phyloP scores from a whole-genome alignment of 768 basidiomycete species.

The Termitomyces sp. region DNA sequence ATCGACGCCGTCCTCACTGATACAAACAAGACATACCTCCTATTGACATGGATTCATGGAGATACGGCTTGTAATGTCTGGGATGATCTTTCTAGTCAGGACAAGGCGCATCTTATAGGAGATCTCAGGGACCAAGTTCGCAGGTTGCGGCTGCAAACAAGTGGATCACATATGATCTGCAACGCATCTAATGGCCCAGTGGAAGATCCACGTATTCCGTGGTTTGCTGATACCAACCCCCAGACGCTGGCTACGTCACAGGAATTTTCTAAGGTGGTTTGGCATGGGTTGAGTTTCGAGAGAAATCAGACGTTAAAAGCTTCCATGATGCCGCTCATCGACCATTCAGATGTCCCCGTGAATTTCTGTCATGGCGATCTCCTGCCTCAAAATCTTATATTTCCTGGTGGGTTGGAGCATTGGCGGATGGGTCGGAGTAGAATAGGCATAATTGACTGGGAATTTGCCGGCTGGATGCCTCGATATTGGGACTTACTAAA shows the following conservation, averaged over 20 bases:
- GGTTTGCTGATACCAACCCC: neutral
- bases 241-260: neutral
- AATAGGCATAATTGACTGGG: neutral
- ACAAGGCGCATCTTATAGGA: neutral
- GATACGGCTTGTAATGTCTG: neutral
- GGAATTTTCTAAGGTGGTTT: neutral
- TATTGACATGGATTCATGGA: neutral
- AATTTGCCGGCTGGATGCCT: slow-evolving; percentile 1
- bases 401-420: neutral
- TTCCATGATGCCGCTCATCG: neutral
- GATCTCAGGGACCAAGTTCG: neutral
- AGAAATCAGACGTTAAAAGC: neutral
- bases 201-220: neutral
- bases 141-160: neutral
- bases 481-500: neutral
- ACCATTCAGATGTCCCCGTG: neutral
- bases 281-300: neutral
- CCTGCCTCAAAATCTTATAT: neutral
- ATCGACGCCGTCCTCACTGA: neutral
- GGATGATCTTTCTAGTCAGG: neutral
- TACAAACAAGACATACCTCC: neutral
- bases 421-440: neutral
- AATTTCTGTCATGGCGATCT: neutral
- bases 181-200: neutral
- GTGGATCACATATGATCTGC: neutral